Evolutionary conservation across 768 basidiomycete species (phyloP).

Genomic region (Trametopsis cervina): DNA sequence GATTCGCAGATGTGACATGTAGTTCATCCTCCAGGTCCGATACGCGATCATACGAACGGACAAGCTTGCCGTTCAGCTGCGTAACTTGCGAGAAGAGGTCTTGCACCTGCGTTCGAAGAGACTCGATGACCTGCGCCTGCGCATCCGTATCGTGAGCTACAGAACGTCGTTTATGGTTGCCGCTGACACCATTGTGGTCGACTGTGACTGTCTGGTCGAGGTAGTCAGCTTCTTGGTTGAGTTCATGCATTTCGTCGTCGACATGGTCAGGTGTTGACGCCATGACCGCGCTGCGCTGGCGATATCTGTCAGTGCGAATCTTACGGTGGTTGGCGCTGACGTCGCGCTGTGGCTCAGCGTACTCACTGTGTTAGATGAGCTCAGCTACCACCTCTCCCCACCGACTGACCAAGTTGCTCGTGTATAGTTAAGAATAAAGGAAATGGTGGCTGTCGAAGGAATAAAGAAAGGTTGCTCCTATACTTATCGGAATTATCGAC

Average conservation of each 20-base stretch:
- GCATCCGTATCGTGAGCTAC: conserved; percentile 42
- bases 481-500: too few relatives aligned
- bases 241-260: conserved; percentile 17
- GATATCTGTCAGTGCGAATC: too few relatives aligned
- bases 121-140: conserved; percentile 75
- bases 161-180: not conserved
- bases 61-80: conserved; percentile 88
- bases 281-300: conserved; percentile 1
- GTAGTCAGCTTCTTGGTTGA: conserved; percentile 15
- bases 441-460: too few relatives aligned
- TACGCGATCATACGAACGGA: conserved; percentile 84
- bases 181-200: conserved; percentile 6
- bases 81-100: conserved; percentile 88
- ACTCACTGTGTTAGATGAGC: too few relatives aligned
- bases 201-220: conserved; percentile 11
- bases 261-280: conserved; percentile 10
- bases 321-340: too few relatives aligned
- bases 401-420: too few relatives aligned
- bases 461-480: too few relatives aligned
- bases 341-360: too few relatives aligned
- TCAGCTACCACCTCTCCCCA: too few relatives aligned
- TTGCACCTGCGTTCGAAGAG: conserved; percentile 73
- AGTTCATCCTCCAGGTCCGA: conserved; percentile 90
- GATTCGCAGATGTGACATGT: conserved; percentile 54
- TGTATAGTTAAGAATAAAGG: too few relatives aligned